Percentiles rank a stretch among this genome's conserved stretches.
These are phyloP conservation scores for Acanthamoeba lenticulata DNA, from an alignment of 208 protist species.

Conservation along the genomic window DNA sequence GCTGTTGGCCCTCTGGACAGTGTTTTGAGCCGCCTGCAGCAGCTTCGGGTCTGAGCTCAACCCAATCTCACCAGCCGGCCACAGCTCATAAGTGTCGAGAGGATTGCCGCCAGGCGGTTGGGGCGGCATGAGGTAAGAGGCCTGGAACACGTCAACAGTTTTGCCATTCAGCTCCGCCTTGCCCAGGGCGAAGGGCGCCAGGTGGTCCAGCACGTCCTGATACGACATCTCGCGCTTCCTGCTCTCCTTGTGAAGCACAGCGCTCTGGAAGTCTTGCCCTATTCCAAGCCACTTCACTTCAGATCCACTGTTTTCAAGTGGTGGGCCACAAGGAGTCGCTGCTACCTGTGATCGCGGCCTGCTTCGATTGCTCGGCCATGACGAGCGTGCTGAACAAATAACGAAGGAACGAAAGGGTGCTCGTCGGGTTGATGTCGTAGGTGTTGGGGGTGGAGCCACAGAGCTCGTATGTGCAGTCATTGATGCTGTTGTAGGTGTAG, in stretches of 20 bases:
- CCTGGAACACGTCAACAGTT: not conserved
- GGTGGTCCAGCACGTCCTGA: not conserved
- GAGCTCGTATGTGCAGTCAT: not conserved
- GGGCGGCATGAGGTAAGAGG: not conserved
- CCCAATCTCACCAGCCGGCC: not conserved
- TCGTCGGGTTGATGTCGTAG: not conserved
- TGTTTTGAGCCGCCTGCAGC: not conserved
- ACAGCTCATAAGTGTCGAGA: not conserved
- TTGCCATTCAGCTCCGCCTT: not conserved
- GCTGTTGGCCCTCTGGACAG: not conserved
- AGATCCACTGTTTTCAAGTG: too few species aligned
- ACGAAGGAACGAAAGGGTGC: not conserved
- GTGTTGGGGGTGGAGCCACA: not conserved
- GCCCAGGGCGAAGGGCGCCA: not conserved
- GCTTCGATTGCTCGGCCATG: not conserved
- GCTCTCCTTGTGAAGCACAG: too few species aligned
- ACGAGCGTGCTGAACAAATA: not conserved
- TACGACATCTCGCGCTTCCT: not conserved
- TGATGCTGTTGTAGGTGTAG: conserved; percentile 7
- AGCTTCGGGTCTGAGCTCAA: not conserved
- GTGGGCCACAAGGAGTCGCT: too few species aligned
- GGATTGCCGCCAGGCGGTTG: not conserved
- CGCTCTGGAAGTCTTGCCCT: too few species aligned
- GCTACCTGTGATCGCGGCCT: too few species aligned
- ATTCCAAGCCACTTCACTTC: too few species aligned